phyloP scores from a whole-genome alignment of 257 asterid genomes.

The Vinca minor region DNA sequence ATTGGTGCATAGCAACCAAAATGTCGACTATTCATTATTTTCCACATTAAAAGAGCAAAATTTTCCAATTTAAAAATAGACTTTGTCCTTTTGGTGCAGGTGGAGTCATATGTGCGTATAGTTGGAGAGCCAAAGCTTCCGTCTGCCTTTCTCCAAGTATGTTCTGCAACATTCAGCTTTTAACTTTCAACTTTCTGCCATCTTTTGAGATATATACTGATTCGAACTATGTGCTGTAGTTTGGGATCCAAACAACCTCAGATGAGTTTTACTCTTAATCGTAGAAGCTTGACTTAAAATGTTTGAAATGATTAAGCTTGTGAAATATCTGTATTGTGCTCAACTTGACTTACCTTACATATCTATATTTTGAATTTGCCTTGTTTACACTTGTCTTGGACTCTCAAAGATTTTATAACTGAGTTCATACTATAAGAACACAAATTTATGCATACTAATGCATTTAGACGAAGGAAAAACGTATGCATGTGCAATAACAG shows the following conservation, averaged over 20 bases:
- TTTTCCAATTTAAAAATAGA: constrained; percentile 11
- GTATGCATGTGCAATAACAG: not conserved
- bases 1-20: not conserved
- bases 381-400: not conserved
- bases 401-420: not conserved
- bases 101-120: constrained; percentile 82
- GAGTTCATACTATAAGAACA: not conserved
- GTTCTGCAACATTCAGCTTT: constrained; percentile 17
- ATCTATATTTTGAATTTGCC: not conserved
- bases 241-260: no score
- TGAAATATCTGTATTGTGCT: not conserved
- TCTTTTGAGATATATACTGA: constrained; percentile 1
- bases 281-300: no score
- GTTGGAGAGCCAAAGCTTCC: constrained; percentile 94
- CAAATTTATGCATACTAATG: not conserved
- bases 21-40: not conserved
- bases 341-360: not conserved
- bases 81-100: constrained; percentile 46
- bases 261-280: not conserved
- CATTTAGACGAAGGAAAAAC: not conserved
- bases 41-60: constrained; percentile 11
- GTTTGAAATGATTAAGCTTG: not conserved
- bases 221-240: no score
- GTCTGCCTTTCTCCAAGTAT: constrained; percentile 86
- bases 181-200: not conserved